Conservation (phyloP, 148 eudicot species). For the Bassia scoparia region DNA sequence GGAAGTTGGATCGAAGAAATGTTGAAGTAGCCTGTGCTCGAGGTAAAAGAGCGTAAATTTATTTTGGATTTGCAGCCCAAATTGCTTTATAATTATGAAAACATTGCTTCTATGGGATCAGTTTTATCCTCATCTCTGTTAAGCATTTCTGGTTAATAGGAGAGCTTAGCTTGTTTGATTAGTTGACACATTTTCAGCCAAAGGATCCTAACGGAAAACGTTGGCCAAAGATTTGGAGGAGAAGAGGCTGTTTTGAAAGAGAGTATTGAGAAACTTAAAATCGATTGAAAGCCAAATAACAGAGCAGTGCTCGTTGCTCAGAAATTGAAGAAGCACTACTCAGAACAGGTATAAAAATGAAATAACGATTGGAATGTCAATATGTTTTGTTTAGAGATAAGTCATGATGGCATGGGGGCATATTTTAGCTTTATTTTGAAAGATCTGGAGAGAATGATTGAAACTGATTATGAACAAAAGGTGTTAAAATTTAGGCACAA, state of each 20-base stretch:
- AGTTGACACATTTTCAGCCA: conserved; percentile 44
- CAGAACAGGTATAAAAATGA: conserved; percentile 64
- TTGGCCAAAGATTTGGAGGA: conserved; percentile 74
- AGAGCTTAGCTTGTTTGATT: conserved; percentile 20
- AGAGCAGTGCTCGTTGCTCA: conserved; percentile 70
- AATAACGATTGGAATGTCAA: not conserved
- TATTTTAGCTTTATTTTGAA: conserved; percentile 8
- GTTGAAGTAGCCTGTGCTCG: conserved; percentile 67
- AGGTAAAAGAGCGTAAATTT: conserved; percentile 46
- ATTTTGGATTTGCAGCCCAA: not conserved
- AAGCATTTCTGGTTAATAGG: conserved; percentile 1
- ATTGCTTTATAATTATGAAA: not conserved
- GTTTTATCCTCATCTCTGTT: not conserved
- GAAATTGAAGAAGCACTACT: conserved; percentile 68
- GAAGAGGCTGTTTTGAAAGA: conserved; percentile 63
- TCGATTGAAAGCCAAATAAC: conserved; percentile 73
- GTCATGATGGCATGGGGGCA: not conserved
- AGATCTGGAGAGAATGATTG: not conserved
- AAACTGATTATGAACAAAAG: not conserved
- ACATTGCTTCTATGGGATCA: not conserved
- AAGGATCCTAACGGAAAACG: conserved; percentile 75
- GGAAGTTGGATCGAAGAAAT: conserved; percentile 83
- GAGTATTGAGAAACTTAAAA: conserved; percentile 76
- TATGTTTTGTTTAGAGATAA: not conserved
- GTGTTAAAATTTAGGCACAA: not conserved